Conservation (phyloP, 2,329 filamentous ascomycete genomes). For the Exophiala sp. region DNA sequence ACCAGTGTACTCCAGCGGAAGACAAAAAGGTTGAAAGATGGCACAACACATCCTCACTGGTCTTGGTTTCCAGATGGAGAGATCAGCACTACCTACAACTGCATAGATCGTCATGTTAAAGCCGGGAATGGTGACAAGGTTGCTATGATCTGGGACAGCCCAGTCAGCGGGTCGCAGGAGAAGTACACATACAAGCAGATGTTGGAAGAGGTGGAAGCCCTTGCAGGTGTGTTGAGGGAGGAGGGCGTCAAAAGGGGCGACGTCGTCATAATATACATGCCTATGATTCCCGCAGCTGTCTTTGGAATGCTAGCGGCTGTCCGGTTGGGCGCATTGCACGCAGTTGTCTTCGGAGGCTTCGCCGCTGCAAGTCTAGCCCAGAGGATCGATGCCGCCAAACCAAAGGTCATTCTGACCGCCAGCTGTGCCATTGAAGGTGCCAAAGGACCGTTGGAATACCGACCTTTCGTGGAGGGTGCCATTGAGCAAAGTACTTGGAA, state of each 20-base stretch:
- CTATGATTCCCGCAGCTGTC: conserved; percentile 88
- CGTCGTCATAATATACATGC: conserved; percentile 91
- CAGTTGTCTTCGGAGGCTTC: conserved; percentile 91
- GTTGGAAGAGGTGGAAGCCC: conserved; percentile 69
- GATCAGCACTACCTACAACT: conserved; percentile 89
- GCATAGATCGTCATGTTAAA: conserved; percentile 79
- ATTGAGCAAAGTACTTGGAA: conserved; percentile 63
- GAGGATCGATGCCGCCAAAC: conserved; percentile 74
- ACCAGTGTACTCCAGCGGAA: conserved; percentile 54
- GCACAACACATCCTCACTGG: conserved; percentile 68
- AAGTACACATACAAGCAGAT: conserved; percentile 69
- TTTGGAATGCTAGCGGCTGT: conserved; percentile 77
- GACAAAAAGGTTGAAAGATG: conserved; percentile 58
- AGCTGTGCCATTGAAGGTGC: conserved; percentile 86
- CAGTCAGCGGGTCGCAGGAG: conserved; percentile 68
- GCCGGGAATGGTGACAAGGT: conserved; percentile 66
- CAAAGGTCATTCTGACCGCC: conserved; percentile 73
- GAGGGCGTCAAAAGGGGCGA: conserved; percentile 78
- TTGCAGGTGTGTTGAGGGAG: conserved; percentile 75
- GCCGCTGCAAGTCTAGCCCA: conserved; percentile 75
- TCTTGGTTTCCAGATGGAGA: conserved; percentile 85
- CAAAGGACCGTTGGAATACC: conserved; percentile 74
- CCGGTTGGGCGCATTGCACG: conserved; percentile 79
- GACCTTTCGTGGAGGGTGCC: conserved; percentile 68
- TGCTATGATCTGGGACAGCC: conserved; percentile 83